phyloP scores from a whole-genome alignment of 2,329 filamentous ascomycete species.

The Penicillium hesseltinei region DNA sequence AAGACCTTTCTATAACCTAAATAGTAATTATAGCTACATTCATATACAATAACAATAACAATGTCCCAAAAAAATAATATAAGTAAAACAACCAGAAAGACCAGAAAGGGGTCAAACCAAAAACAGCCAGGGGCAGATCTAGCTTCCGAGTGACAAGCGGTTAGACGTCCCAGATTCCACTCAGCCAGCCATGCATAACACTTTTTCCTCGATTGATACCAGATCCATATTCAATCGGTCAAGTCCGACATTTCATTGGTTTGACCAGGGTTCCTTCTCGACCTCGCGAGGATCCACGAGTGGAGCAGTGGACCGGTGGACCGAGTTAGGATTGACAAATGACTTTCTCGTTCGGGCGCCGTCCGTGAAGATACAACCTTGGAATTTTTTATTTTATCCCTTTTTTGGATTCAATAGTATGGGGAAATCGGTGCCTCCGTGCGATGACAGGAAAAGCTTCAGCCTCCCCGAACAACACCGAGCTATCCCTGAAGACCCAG shows the following conservation, averaged over 20 bases:
- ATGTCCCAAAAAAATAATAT: not conserved
- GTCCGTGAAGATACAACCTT: slow-evolving; percentile 2
- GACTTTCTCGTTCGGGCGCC: not conserved
- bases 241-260: slow-evolving; percentile 13
- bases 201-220: slow-evolving; percentile 7
- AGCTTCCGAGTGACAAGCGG: slow-evolving; percentile 22
- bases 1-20: not conserved
- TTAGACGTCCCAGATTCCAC: slow-evolving; percentile 19
- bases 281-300: not conserved
- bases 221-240: slow-evolving; percentile 19
- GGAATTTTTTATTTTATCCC: not conserved
- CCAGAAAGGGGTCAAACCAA: not conserved
- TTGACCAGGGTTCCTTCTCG: slow-evolving; percentile 8
- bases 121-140: slow-evolving; percentile 20
- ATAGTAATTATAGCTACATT: not conserved
- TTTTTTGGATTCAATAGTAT: slow-evolving; percentile 11
- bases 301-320: slow-evolving; percentile 2
- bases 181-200: slow-evolving; percentile 31
- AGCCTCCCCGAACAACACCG: slow-evolving; percentile 10
- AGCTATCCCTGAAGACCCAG: slow-evolving; percentile 2
- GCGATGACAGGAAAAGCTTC: slow-evolving; percentile 5
- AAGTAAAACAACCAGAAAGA: slow-evolving; percentile 5
- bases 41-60: not conserved
- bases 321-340: slow-evolving; percentile 20
- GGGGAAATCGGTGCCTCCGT: slow-evolving; percentile 8